These are phyloP conservation scores for Umbelopsis sp. DNA, from an alignment of 371 early-diverging fungal species.

Conservation along the genomic window DNA sequence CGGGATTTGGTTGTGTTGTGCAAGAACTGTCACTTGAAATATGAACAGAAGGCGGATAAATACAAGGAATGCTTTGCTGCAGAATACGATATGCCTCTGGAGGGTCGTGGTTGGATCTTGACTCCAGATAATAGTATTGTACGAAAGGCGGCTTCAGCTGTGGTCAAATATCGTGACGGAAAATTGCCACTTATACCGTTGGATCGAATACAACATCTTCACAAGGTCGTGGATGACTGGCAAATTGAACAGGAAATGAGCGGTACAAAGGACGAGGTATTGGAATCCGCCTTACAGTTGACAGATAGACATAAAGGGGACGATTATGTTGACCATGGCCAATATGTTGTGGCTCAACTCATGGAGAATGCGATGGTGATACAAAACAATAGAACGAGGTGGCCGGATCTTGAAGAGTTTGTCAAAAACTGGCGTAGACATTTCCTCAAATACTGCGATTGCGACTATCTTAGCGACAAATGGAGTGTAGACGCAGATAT, in stretches of 20 bases:
- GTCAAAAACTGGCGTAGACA: conserved; percentile 57
- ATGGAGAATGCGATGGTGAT: conserved; percentile 18
- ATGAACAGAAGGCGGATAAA: conserved; percentile 49
- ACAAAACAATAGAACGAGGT: conserved; percentile 30
- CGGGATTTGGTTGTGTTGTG: conserved; percentile 58
- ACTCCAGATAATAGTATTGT: conserved; percentile 43
- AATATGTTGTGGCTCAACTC: conserved; percentile 43
- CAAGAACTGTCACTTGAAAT: conserved; percentile 53
- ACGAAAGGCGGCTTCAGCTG: conserved; percentile 55
- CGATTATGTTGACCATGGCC: conserved; percentile 55
- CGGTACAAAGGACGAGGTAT: conserved; percentile 18
- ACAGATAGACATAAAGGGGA: conserved; percentile 48
- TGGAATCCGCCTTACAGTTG: conserved; percentile 34
- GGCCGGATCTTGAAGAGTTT: conserved; percentile 43
- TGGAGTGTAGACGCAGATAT: conserved; percentile 53
- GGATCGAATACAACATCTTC: conserved; percentile 33
- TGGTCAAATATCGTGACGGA: conserved; percentile 35
- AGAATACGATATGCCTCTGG: conserved; percentile 51
- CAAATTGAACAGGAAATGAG: conserved; percentile 18
- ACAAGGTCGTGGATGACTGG: conserved; percentile 30
- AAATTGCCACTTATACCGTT: conserved; percentile 37
- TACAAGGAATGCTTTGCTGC: conserved; percentile 45
- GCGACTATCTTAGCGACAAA: conserved; percentile 43
- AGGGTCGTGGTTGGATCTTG: conserved; percentile 58
- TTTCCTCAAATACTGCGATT: conserved; percentile 51